Base-by-base conservation (phyloP, 2,329 filamentous ascomycete genomes). In the Westerdykella sp. region DNA sequence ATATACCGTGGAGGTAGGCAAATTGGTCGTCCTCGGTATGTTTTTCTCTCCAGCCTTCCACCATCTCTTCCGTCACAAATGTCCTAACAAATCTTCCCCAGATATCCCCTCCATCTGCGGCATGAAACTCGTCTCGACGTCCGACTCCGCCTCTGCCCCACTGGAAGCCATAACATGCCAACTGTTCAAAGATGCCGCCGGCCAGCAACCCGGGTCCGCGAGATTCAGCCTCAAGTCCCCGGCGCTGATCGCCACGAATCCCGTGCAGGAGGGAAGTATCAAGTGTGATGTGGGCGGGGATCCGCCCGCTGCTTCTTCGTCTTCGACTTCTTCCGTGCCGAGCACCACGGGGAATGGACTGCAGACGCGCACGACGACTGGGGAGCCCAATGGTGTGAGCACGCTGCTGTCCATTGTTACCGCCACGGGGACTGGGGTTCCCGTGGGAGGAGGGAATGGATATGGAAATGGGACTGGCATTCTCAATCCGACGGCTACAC, bases 241-340 rank as follows among this genome's bases (percentile, higher is more conserved):
- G 1, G 57, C 55, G 3, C 25, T 47, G 4, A 61, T 61, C 38
- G 34, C 51, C 22, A 58, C 55, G n/a, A 61, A 58, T 42, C 55
- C 57, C 32, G 50, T 55, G 2, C 48, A 56, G 34, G 47, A 51
- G 23, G 41, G 39, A 12, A 44, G 50, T 11, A 44, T 60, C 14
- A 30, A 41, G 5, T 59, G 56, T 47, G 44, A 47, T 16, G 30
- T 18, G 11, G 37, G 13, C 34, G 32, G 5, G 10, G 16, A 37
- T 16, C 13, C 13, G 35, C 12, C 22, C n/a, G 36, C 21, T 6
- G 14, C n/a, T 9, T 10, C 36, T n/a, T 38, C 36, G 6, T 38
- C 32, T 14, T n/a, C 32, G 32, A 34, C 15, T 34, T n/a, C n/a
- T n/a, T 21, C 18, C 6, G 18, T 21, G 18, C 6, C 18, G 4